Base-by-base conservation (phyloP, 495 filamentous ascomycete genomes). In the Trichoderma erinaceum region DNA sequence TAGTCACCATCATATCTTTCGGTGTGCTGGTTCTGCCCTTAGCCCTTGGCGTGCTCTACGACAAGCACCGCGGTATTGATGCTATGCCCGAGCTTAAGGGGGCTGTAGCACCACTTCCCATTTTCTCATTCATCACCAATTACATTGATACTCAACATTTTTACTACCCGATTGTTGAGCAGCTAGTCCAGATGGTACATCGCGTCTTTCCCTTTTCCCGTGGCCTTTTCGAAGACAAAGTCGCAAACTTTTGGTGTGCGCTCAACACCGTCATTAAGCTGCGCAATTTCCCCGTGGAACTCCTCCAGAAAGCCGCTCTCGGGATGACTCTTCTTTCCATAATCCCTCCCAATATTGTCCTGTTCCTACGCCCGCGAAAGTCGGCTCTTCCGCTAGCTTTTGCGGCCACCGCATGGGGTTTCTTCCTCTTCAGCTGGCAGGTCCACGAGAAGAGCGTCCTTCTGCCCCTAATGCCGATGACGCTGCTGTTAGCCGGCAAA, bases 401-500 rank as follows among this genome's bases (percentile, higher is more conserved):
- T 21, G 89, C 92, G 2, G 83, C 88, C 18, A 91, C 89, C 0
- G 89, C 93, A 1, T 99, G 95, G 95, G 95, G 90, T 3, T 99
- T 99, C 81, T 99, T 97, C 77, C 79, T 99, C 13, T 97, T 93
- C 77, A 93, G 90, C 66, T 99, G 97, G 78, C 95, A 99, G 71
- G 95, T 99, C 0, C 95, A 99, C 76, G 95, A 99, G 78, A 99
- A 99, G 80, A 96, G 91, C 71, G 92, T 96, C 0, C 81, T 99
- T 6, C 85, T 99, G 0, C 95, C 95, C 3, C 81, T 98, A 29
- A 86, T 97, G 69, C 95, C 95, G 0, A 95, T 94, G 88, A 97
- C 93, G 0, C 79, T 97, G 11, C 80, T 97, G 5, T 84, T 98
- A 23, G 90, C 90, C 18, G 87, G 89, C 5, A 84, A 88, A 64